Conservation (phyloP, 129 eudicot genomes). For the Gnaphalium uliginosum region DNA sequence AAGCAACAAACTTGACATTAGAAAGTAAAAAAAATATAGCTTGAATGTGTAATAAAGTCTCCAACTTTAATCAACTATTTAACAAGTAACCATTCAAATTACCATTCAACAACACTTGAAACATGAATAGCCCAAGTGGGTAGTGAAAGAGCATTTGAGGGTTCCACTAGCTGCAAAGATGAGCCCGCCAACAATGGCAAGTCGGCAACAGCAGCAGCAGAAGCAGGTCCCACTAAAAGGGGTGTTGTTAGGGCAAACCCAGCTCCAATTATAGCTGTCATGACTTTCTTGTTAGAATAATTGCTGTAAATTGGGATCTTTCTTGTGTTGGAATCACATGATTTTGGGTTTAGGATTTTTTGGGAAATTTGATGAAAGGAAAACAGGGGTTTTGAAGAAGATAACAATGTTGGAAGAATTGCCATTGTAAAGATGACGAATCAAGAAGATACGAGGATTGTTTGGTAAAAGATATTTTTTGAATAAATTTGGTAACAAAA, state of each 20-base stretch:
- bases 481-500: slow-evolving; percentile 3
- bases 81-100: neutral
- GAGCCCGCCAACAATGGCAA: slow-evolving; percentile 45
- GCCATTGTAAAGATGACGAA: neutral
- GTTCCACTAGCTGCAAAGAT: slow-evolving; percentile 54
- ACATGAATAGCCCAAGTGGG: slow-evolving; percentile 99
- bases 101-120: slow-evolving; percentile 97
- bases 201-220: slow-evolving; percentile 53
- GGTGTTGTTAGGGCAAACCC: slow-evolving; percentile 60
- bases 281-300: neutral
- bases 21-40: neutral
- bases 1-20: neutral
- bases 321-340: neutral
- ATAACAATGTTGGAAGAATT: neutral
- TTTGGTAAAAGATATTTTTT: neutral
- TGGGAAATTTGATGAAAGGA: neutral
- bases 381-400: neutral
- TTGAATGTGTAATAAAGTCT: neutral
- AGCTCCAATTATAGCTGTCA: slow-evolving; percentile 6
- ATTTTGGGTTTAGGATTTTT: neutral
- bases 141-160: slow-evolving; percentile 86
- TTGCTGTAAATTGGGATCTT: neutral
- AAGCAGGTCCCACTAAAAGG: slow-evolving; percentile 43
- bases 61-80: neutral
- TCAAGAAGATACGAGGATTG: neutral